Evolutionary conservation across 441 rosid species (phyloP).

Genomic region (Biscutella laevigata): DNA sequence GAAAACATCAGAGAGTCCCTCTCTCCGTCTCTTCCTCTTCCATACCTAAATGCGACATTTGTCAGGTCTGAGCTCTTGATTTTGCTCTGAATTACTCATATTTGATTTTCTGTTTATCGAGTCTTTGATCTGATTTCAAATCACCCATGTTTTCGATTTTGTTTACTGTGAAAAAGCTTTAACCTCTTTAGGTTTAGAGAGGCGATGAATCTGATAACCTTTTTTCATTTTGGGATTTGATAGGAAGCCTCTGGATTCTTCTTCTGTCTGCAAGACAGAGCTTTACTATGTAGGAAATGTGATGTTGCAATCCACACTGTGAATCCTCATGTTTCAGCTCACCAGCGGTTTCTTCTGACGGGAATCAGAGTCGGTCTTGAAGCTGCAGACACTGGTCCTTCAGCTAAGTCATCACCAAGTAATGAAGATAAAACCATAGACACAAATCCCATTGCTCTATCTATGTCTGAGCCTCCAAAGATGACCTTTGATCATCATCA

Average conservation of each 20-base stretch:
- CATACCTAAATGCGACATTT: slow-evolving; percentile 82
- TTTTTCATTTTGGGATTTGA: too few relatives aligned
- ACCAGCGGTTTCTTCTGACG: slow-evolving; percentile 83
- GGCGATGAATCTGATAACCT: too few relatives aligned
- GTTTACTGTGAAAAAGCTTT: background rate
- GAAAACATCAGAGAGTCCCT: slow-evolving; percentile 88
- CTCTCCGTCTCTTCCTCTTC: slow-evolving; percentile 55
- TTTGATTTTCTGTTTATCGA: too few relatives aligned
- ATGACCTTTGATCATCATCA: slow-evolving; percentile 16
- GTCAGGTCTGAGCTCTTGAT: slow-evolving; percentile 61
- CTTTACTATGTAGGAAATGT: slow-evolving; percentile 88
- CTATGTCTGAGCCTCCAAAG: slow-evolving; percentile 29
- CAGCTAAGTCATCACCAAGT: slow-evolving; percentile 35
- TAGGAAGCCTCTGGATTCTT: slow-evolving; percentile 85
- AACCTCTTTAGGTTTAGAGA: background rate
- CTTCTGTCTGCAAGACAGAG: slow-evolving; percentile 92
- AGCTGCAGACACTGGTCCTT: slow-evolving; percentile 42
- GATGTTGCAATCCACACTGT: slow-evolving; percentile 74
- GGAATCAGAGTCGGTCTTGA: slow-evolving; percentile 90
- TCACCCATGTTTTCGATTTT: background rate
- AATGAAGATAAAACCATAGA: slow-evolving; percentile 39
- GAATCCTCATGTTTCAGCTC: slow-evolving; percentile 60
- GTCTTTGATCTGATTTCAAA: background rate
- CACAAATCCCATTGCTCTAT: slow-evolving; percentile 27
- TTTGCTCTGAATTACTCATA: too few relatives aligned